Evolutionary conservation across 805 yeast genomes (phyloP), one percentile per base, ranked within the genome.

Genomic region (Barnettozyma sp.): DNA sequence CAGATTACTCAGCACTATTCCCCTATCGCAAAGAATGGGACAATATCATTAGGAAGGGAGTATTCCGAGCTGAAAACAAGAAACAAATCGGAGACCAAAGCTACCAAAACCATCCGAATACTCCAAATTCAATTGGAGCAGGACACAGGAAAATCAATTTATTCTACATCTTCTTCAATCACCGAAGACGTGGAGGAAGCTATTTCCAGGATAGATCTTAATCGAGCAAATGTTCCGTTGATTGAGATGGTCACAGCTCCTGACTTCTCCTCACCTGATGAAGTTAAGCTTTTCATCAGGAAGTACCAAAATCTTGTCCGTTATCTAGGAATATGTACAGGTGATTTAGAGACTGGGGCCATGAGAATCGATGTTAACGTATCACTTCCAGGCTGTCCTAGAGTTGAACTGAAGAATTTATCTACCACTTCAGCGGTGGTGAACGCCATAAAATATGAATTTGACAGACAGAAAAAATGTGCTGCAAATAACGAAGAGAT

Each of bases 331-430:
- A 73, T 92, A 1, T 86, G 95, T 45, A 69, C 90, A 0, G 97
- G 96, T 12, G 95, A 88, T 46, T 66, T 92, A 52, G 97, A 92
- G 53, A 76, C 87, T 1, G 98, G 98, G 6, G 92, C 97, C 0
- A 81, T 92, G 71, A 69, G 98, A 50, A 92, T 90, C 5, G 98
- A 92, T 53, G 97, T 86, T 8, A 92, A 92, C 46, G 71, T 92
- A n/a, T 82, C 94, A 17, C 77, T 90, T 6, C 73, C 75, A 42
- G 72, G 70, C 13, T 76, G 80, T 38, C 68, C 76, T 27, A 60
- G 97, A 41, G 86, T 90, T 16, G 98, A 92, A 50, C 70, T 92
- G 49, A 92, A 92, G 56, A 92, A 92, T 56, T 62, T 92, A 47
- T 82, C 95, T 8, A 84, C 88, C 21, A 78, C 87, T 0, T 71